Evolutionary conservation across 2,329 filamentous ascomycete species (phyloP), one percentile per base, ranked within the genome.

Genomic region (Cladosporium sp.): DNA sequence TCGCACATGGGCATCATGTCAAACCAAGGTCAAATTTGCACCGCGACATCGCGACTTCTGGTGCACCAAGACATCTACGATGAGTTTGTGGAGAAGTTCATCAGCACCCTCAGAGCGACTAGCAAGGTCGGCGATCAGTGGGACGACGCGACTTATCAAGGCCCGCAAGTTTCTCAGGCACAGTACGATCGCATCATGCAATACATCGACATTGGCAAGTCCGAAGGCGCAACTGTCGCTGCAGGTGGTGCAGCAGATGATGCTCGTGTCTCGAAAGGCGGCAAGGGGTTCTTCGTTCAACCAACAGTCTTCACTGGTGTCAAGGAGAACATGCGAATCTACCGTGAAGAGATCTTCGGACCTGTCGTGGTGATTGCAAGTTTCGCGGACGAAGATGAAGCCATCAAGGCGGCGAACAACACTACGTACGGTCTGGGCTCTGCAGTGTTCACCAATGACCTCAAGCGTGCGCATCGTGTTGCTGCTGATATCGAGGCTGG

Each of bases 41-140:
- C 75, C 1, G 76, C 77, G 0, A 79, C 74, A 0, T 78, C 75
- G 2, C 68, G 78, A 13, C 72, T 80, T 16, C 62, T 76, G 13
- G 77, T 80, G 0, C 77, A 80, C 51, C 70, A 74, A 38, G 68
- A 70, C n/a, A 68, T 80, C 12, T 73, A 78, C 52, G 78, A 84
- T 12, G 71, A 77, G 50, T 88, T 88, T 59, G 63, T 87, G 30
- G 65, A 72, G 7, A 67, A 68, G 7, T 86, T 87, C 70, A 77
- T 78, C 50, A 71, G 77, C 27, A 70, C 76, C 52, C 72, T 85
- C 50, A 74, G 76, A 56, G 69, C 74, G 20, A 76, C 77, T 16
- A 81, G 76, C 55, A 78, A 82, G 42, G 75, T 87, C 4, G 84
- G 84, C 49, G 77, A 88, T 62, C 83, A 83, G 0, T 86, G 85